Conservation (phyloP, 768 basidiomycete genomes). For the Podaxis mareebaensis region DNA sequence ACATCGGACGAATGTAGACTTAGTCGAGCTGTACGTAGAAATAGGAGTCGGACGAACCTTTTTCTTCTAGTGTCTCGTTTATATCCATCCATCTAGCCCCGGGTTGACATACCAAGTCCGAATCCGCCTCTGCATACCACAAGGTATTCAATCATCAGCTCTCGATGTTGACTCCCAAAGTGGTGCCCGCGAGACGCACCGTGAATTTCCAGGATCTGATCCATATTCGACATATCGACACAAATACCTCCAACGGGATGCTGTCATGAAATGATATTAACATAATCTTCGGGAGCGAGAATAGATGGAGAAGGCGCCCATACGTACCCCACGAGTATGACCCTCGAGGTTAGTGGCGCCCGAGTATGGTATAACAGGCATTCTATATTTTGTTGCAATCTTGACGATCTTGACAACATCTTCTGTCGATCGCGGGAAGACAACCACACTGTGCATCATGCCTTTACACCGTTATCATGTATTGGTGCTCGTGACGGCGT, state of each 20-base stretch:
- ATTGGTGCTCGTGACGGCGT: not conserved
- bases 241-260: slow-evolving; percentile 69
- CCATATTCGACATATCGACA: slow-evolving; percentile 78
- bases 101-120: slow-evolving; percentile 74
- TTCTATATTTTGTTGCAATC: slow-evolving; percentile 68
- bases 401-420: slow-evolving; percentile 82
- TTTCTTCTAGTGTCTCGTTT: slow-evolving; percentile 63
- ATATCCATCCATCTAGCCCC: slow-evolving; percentile 73
- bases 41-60: slow-evolving; percentile 39
- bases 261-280: not conserved
- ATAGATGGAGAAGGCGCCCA: not conserved
- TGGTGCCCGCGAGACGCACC: slow-evolving; percentile 40
- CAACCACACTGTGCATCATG: slow-evolving; percentile 55
- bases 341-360: slow-evolving; percentile 86
- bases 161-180: not conserved
- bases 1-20: not conserved
- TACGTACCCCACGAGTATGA: slow-evolving; percentile 62
- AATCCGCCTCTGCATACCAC: slow-evolving; percentile 54
- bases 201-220: slow-evolving; percentile 73
- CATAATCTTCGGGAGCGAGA: not conserved
- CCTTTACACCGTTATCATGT: slow-evolving; percentile 27
- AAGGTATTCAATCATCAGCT: not conserved
- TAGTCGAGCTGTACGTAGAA: not conserved
- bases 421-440: slow-evolving; percentile 69
- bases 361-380: slow-evolving; percentile 78